Evolutionary conservation across 2,329 filamentous ascomycete genomes (phyloP).

Genomic region (Ascochyta rabiei): DNA sequence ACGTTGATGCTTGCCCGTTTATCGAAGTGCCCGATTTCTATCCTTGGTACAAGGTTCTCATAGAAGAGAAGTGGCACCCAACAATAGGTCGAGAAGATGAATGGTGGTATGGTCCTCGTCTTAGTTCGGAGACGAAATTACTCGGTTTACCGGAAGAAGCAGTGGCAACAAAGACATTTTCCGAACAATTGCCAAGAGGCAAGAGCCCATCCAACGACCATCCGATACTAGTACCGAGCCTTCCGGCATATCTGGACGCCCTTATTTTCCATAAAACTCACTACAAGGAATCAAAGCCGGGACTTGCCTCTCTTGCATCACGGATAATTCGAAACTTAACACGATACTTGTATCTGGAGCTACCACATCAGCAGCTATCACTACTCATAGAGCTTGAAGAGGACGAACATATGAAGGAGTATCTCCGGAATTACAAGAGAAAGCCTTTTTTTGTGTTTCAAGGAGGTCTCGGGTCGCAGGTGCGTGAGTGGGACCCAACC

Average conservation of each 20-base stretch:
- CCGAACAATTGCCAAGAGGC: not conserved
- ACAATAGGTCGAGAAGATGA: not conserved
- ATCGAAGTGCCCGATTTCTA: not conserved
- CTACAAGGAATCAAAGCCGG: not conserved
- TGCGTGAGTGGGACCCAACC: not conserved
- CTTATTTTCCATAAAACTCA: not conserved
- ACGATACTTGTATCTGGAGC: not conserved
- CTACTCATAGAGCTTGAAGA: not conserved
- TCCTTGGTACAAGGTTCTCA: not conserved
- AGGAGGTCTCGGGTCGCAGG: not conserved
- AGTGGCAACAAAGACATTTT: not conserved
- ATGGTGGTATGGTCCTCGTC: not conserved
- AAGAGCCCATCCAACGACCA: not conserved
- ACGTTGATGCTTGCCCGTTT: not conserved
- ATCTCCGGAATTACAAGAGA: not conserved
- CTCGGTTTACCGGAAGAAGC: not conserved
- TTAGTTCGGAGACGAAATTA: not conserved
- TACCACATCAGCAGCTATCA: not conserved
- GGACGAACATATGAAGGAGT: not conserved
- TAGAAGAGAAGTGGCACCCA: not conserved
- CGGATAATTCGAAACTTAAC: not conserved
- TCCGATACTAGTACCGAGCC: not conserved
- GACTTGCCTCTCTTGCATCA: not conserved
- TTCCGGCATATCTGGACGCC: not conserved
- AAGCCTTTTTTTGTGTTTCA: not conserved